These are phyloP conservation scores for Cladophialophora chaetospira DNA, from an alignment of 2,329 filamentous ascomycete genomes.

Conservation along the genomic window DNA sequence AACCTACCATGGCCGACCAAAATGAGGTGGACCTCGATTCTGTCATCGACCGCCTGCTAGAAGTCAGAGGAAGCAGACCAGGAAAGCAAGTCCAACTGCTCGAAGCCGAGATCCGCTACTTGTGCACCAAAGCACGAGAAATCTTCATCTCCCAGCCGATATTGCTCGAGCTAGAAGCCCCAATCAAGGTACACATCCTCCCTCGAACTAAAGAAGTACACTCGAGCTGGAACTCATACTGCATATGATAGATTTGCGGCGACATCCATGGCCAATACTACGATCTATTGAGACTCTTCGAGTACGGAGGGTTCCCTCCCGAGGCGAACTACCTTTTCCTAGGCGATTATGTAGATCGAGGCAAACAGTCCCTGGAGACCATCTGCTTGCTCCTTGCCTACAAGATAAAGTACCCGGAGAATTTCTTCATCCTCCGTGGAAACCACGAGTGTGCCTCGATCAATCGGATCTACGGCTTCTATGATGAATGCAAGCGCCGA, in stretches of 20 bases:
- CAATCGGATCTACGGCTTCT: constrained; percentile 99
- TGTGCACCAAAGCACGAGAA: constrained; percentile 98
- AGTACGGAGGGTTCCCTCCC: constrained; percentile 96
- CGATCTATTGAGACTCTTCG: constrained; percentile 93
- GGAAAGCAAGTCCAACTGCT: constrained; percentile 98
- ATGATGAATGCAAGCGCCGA: constrained; percentile 98
- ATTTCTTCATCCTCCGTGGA: constrained; percentile 97
- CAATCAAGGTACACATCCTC: constrained; percentile 78
- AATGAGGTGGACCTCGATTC: constrained; percentile 98
- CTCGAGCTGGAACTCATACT: not conserved
- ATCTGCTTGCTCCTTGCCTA: constrained; percentile 95
- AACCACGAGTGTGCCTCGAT: constrained; percentile 99
- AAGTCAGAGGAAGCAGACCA: constrained; percentile 95
- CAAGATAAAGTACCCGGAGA: constrained; percentile 99
- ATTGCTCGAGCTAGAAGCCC: constrained; percentile 93
- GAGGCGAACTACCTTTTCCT: constrained; percentile 99
- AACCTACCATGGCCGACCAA: constrained; percentile 67
- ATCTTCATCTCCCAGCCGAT: constrained; percentile 99
- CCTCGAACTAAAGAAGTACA: not conserved
- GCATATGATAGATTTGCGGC: constrained; percentile 79
- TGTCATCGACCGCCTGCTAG: constrained; percentile 96
- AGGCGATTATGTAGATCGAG: constrained; percentile 97
- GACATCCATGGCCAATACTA: constrained; percentile 99
- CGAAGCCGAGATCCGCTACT: constrained; percentile 92
- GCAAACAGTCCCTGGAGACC: constrained; percentile 98